A percentile compares a stretch with the other conserved stretches of the same genome.
phyloP scores from a whole-genome alignment of 106 monocot genomes.

The Amphibolis antarctica region DNA sequence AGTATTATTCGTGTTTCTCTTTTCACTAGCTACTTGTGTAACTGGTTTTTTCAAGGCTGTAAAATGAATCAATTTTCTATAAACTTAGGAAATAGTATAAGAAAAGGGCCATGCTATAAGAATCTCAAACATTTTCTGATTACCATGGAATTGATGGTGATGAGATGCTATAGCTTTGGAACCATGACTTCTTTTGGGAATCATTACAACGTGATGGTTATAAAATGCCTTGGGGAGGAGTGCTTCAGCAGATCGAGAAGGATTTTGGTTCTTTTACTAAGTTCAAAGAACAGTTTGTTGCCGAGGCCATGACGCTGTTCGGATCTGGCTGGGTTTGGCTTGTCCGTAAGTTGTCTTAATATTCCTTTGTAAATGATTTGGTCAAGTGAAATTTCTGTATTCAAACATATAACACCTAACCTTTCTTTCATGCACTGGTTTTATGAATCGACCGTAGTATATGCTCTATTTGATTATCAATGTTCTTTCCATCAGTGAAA shows the following conservation, averaged over 20 bases:
- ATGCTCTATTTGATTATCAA: not conserved
- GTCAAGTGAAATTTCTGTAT: not conserved
- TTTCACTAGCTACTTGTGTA: too few relatives aligned
- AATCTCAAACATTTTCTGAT: not conserved
- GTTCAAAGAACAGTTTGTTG: conserved; percentile 63
- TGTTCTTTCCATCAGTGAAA: conserved; percentile 42
- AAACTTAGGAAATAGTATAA: too few relatives aligned
- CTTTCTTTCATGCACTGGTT: not conserved
- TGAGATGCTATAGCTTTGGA: conserved; percentile 53
- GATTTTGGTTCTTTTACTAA: conserved; percentile 84
- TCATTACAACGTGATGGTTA: conserved; percentile 89
- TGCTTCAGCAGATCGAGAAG: conserved; percentile 85
- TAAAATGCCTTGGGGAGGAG: conserved; percentile 50
- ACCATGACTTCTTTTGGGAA: conserved; percentile 99
- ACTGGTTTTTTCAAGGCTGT: too few relatives aligned
- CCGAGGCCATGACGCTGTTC: conserved; percentile 45
- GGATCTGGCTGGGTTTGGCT: conserved; percentile 99
- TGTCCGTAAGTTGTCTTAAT: conserved; percentile 46
- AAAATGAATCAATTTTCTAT: too few relatives aligned
- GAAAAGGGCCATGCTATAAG: too few relatives aligned
- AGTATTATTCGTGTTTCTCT: too few relatives aligned
- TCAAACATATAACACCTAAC: not conserved
- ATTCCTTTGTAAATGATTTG: not conserved
- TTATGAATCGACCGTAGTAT: not conserved
- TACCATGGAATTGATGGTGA: not conserved